Evolutionary conservation across 1,284 basidiomycete species (phyloP), one percentile per base, ranked within the genome.

Genomic region (Ganoderma resinaceum): DNA sequence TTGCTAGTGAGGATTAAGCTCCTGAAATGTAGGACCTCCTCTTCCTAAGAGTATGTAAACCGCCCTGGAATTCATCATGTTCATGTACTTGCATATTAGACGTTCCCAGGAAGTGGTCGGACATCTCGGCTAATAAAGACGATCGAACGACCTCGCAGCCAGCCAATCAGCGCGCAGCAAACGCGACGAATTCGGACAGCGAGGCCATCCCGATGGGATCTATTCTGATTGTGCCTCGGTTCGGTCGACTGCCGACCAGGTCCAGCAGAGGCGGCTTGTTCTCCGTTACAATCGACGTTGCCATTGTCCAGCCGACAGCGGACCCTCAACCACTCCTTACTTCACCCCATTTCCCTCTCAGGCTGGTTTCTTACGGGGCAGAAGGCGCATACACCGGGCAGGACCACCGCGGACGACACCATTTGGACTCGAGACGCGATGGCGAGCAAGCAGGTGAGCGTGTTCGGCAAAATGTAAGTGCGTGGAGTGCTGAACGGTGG

Each of bases 401-500:
- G 31, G 49, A 55, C 61, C 61, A 49, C 29, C 7, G 29, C 43
- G 58, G 38, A 43, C 33, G 18, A 40, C 16, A 49, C 23, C 23
- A 23, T 49, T 43, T 43, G 23, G 26, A 23, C 23, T 35, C 26
- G n/a, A 29, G 20, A 61, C 49, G 31, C 23, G 33, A 80, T 80
- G 78, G 79, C 80, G 40, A 76, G 78, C 75, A 81, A 80, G 70
- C 78, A 80, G 76, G 80, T 80, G 66, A 71, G 79, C 66, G n/a
- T 66, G 16, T 49, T 18, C 49, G 55, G 53, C 11, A 62, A 16
- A 23, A 35, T 61, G 7, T 52, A 23, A 40, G 14, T 37, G 23
- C 53, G 63, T 5, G 1, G 43, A 20, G 46, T 72, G 61, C 66
- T 66, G 23, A 63, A 52, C 23, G 37, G 35, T 23, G 37, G 55